A percentile compares a stretch with the other conserved stretches of the same genome.
Evolutionary conservation across 306 rosid species (phyloP).

Genomic region (Alnus glutinosa): DNA sequence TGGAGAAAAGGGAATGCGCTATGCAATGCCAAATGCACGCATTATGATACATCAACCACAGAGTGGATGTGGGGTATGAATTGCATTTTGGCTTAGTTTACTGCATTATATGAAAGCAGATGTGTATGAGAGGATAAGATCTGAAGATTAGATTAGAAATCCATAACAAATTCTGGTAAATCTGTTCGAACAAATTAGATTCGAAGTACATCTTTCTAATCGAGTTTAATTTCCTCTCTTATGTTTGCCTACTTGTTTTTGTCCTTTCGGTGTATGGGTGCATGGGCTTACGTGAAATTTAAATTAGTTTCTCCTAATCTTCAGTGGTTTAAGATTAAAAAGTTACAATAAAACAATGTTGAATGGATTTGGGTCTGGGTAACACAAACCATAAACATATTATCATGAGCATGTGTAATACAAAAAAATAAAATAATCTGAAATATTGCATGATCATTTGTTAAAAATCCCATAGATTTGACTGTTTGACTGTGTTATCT

Average conservation of each 20-base stretch:
- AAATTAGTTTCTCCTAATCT: background rate
- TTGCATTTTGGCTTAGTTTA: conserved; percentile 4
- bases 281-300: background rate
- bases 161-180: background rate
- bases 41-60: conserved; percentile 98
- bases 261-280: no score
- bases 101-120: conserved; percentile 19
- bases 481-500: conserved; percentile 35
- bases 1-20: conserved; percentile 99
- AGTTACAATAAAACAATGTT: background rate
- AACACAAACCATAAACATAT: background rate
- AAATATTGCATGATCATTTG: conserved; percentile 3
- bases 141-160: background rate
- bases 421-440: background rate
- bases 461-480: conserved; percentile 11
- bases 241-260: background rate
- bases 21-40: conserved; percentile 95
- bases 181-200: background rate
- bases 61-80: conserved; percentile 84
- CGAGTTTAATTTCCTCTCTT: background rate
- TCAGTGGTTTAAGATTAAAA: background rate
- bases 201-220: background rate
- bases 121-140: conserved; percentile 2
- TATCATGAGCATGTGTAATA: conserved; percentile 4
- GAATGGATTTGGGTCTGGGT: background rate